Base-by-base conservation (phyloP, 78 protist genomes). In the Dictyostelium citrinum region DNA sequence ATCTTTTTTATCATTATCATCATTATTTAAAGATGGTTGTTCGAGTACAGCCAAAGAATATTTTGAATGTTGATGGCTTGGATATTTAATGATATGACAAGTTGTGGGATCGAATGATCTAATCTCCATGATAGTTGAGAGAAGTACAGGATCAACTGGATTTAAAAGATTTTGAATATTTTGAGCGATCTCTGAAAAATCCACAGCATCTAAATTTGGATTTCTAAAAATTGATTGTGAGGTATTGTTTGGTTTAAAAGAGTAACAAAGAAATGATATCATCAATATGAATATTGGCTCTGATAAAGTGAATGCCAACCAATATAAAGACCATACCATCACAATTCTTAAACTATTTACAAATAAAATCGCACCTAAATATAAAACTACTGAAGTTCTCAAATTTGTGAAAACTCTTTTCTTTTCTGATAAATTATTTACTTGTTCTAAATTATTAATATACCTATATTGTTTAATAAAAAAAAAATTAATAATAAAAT, bases 271-370 rank as follows among this genome's bases (percentile, higher is more conserved):
- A 33, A 77, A 83, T 2, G 60, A 2, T 3, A 90, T 5, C 90
- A 81, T 81, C 31, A 70, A 24, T n/a, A 83, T 27, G 22, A 84
- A 83, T 22, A 90, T 81, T 29, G 84, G 83, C 12, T 90, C 95
- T 17, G 84, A 43, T 10, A 83, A 22, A 45, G 81, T 35, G 22
- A 58, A 83, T 3, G 83, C 75, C 39, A 90, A n/a, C 86, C 88
- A 90, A 90, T 81, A 83, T 22, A 90, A 45, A 64, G 17, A 51
- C 95, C 95, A 90, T 37, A 90, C 91, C 83, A 82, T 82, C 17
- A 90, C 72, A 20, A 90, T 81, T 31, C 88, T 75, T 60, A 90
- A 68, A 77, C 91, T 78, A 81, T 90, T 90, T 45, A 81, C 95
- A 81, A 90, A 60, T 12, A 90, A 58, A 46, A 90, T 90, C 20